Conservation (phyloP, 345 rosid genomes). For the Hibiscus tridactylites region DNA sequence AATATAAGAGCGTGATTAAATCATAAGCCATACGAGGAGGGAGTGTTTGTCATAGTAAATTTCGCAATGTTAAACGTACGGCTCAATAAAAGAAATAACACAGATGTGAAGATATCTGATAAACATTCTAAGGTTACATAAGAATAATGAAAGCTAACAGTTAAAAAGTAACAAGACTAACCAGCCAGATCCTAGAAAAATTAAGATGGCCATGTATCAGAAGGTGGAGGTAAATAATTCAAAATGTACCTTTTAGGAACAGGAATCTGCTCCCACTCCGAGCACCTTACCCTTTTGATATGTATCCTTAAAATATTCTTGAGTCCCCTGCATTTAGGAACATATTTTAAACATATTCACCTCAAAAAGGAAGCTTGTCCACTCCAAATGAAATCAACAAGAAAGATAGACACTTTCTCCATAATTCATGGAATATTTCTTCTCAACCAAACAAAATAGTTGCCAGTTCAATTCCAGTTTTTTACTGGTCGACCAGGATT, state of each 20-base stretch:
- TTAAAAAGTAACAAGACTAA: neutral
- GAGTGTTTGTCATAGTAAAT: neutral
- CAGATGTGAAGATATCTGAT: neutral
- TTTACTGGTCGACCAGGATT: neutral
- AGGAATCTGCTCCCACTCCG: slow-evolving; percentile 81
- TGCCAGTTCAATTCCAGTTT: neutral
- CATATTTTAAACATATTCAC: slow-evolving; percentile 3
- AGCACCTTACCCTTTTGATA: slow-evolving; percentile 63
- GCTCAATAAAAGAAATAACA: slow-evolving; percentile 6
- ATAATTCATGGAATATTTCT: neutral
- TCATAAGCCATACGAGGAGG: neutral
- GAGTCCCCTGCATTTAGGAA: slow-evolving; percentile 60
- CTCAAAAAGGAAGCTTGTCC: neutral
- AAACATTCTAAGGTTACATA: neutral
- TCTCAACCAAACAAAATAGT: neutral
- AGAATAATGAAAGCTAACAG: neutral
- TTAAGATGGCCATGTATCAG: no score
- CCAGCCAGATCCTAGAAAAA: no score
- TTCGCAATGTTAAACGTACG: neutral
- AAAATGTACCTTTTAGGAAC: slow-evolving; percentile 75
- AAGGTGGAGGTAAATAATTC: no score
- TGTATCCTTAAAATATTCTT: slow-evolving; percentile 76
- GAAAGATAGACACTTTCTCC: neutral
- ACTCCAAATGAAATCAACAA: neutral
- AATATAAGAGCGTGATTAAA: neutral